Evolutionary conservation across 345 rosid species (phyloP).

Genomic region (Angophora floribunda): DNA sequence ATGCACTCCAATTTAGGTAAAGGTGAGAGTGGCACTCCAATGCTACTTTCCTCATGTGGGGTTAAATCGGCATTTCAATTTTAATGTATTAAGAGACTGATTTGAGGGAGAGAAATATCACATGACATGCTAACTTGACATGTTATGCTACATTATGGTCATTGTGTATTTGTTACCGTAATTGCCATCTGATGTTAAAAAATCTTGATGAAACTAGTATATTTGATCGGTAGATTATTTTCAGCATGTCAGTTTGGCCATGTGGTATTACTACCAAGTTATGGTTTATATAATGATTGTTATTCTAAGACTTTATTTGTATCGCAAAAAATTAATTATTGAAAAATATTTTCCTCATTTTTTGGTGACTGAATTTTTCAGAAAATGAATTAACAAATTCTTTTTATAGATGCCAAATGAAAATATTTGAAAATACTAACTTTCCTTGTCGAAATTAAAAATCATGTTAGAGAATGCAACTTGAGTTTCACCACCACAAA

Average conservation of each 20-base stretch:
- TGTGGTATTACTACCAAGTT: background rate
- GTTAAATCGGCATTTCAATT: background rate
- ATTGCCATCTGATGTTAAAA: background rate
- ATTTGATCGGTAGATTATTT: background rate
- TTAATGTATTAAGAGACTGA: background rate
- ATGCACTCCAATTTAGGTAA: background rate
- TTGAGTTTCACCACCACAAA: no score
- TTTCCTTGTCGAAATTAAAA: background rate
- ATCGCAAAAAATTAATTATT: background rate
- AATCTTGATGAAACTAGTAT: background rate
- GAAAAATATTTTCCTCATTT: background rate
- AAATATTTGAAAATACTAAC: background rate
- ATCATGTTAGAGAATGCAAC: no score
- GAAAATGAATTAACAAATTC: background rate
- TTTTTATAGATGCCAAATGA: background rate
- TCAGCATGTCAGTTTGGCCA: background rate
- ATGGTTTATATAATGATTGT: background rate
- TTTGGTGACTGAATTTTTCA: background rate
- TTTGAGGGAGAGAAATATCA: background rate
- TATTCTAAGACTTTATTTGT: no score
- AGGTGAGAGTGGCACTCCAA: background rate
- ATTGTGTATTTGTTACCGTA: background rate
- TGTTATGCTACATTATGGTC: background rate
- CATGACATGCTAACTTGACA: background rate
- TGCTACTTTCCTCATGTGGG: background rate